These are phyloP conservation scores for Kokia cookei DNA, from an alignment of 441 rosid species.

Conservation along the genomic window DNA sequence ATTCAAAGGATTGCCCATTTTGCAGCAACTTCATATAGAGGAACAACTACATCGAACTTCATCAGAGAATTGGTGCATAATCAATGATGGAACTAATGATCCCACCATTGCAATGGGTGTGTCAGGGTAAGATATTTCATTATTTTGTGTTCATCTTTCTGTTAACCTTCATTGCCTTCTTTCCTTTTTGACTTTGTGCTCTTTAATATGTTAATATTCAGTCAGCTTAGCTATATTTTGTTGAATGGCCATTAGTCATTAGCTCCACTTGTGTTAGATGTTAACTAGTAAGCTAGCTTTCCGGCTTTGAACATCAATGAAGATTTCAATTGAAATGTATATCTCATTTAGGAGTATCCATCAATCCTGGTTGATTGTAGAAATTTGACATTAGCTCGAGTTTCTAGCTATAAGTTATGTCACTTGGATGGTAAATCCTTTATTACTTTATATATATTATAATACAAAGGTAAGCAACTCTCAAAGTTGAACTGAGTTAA, in stretches of 20 bases:
- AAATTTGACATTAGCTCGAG: background rate
- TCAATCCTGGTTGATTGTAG: background rate
- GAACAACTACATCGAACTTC: slow-evolving; percentile 62
- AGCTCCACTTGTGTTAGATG: background rate
- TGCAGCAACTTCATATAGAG: slow-evolving; percentile 65
- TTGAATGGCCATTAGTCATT: background rate
- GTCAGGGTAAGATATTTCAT: slow-evolving; percentile 45
- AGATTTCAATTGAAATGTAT: background rate
- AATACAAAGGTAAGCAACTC: background rate
- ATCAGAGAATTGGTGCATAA: slow-evolving; percentile 65
- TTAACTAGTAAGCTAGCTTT: background rate
- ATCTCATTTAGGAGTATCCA: background rate
- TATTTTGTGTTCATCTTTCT: background rate
- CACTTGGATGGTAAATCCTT: background rate
- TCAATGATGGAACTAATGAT: slow-evolving; percentile 65
- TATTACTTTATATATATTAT: background rate
- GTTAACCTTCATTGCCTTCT: background rate
- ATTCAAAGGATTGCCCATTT: slow-evolving; percentile 56
- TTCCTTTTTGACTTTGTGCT: background rate
- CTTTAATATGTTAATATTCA: background rate
- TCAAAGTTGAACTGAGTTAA: background rate
- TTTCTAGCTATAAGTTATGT: background rate
- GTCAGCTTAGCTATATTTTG: background rate
- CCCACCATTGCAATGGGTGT: slow-evolving; percentile 75
- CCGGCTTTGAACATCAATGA: background rate